Percentiles rank a stretch among this genome's conserved stretches.
phyloP scores from a whole-genome alignment of 2,329 filamentous ascomycete species.

The Mycosphaerella sp. region DNA sequence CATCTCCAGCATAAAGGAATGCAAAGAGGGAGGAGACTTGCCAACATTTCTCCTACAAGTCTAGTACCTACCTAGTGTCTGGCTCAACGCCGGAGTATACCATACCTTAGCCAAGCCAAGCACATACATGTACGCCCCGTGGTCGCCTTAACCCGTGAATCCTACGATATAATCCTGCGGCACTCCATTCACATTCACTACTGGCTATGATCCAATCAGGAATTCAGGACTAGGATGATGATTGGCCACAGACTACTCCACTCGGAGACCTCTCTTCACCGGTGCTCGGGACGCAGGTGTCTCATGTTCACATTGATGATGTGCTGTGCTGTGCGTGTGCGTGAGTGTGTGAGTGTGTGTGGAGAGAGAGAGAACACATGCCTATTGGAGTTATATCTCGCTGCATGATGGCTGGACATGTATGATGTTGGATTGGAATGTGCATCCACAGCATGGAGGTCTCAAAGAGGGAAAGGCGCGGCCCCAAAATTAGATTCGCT shows the following conservation, averaged over 20 bases:
- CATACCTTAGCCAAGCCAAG: neutral
- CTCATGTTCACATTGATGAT: conserved; percentile 6
- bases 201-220: too few species aligned
- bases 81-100: neutral
- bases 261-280: conserved; percentile 9
- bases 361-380: too few species aligned
- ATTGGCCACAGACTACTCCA: conserved; percentile 3
- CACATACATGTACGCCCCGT: neutral
- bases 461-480: conserved; percentile 5
- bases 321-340: too few species aligned
- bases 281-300: conserved; percentile 13
- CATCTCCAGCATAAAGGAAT: too few species aligned
- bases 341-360: neutral
- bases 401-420: too few species aligned
- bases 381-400: too few species aligned
- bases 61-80: too few species aligned
- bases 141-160: conserved; percentile 19
- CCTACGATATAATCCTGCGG: conserved; percentile 14
- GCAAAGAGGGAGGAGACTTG: too few species aligned
- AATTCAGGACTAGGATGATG: conserved; percentile 5
- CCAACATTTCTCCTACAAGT: too few species aligned
- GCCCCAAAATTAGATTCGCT: conserved; percentile 11
- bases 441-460: neutral
- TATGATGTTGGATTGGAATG: too few species aligned
- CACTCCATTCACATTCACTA: conserved; percentile 8